Evolutionary conservation across 306 rosid genomes (phyloP).

Genomic region (Dryas alaskensis): DNA sequence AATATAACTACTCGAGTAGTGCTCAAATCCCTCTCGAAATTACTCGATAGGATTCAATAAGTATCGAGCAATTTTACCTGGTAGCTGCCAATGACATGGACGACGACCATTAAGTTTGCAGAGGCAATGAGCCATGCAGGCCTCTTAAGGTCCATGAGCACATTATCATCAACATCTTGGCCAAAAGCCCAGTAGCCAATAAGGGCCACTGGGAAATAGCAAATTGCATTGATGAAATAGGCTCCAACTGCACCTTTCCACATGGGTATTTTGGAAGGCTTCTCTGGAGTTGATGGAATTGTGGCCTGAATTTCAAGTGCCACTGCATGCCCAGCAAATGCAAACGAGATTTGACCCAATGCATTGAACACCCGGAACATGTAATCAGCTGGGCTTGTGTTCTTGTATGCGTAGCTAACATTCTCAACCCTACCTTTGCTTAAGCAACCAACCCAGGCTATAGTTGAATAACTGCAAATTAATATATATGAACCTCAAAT

Average conservation of each 20-base stretch:
- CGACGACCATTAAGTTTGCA: slow-evolving; percentile 85
- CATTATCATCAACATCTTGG: slow-evolving; percentile 73
- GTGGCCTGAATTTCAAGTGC: slow-evolving; percentile 94
- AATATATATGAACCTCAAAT: neutral
- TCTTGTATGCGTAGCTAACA: slow-evolving; percentile 76
- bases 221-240: slow-evolving; percentile 68
- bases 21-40: too few relatives aligned
- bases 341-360: slow-evolving; percentile 79
- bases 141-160: slow-evolving; percentile 57
- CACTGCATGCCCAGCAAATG: slow-evolving; percentile 96
- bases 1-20: too few relatives aligned
- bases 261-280: slow-evolving; percentile 76
- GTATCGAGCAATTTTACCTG: slow-evolving; percentile 43
- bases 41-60: too few relatives aligned
- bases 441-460: slow-evolving; percentile 86
- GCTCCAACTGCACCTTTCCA: slow-evolving; percentile 91
- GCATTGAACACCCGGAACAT: slow-evolving; percentile 80
- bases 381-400: slow-evolving; percentile 48
- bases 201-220: slow-evolving; percentile 92
- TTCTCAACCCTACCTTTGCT: slow-evolving; percentile 51
- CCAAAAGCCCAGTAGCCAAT: slow-evolving; percentile 91
- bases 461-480: slow-evolving; percentile 78
- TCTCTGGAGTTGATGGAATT: slow-evolving; percentile 83
- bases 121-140: slow-evolving; percentile 89
- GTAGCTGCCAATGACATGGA: slow-evolving; percentile 93